Base-by-base conservation (phyloP, 2,329 filamentous ascomycete genomes). In the Sphaerostilbella broomeana region DNA sequence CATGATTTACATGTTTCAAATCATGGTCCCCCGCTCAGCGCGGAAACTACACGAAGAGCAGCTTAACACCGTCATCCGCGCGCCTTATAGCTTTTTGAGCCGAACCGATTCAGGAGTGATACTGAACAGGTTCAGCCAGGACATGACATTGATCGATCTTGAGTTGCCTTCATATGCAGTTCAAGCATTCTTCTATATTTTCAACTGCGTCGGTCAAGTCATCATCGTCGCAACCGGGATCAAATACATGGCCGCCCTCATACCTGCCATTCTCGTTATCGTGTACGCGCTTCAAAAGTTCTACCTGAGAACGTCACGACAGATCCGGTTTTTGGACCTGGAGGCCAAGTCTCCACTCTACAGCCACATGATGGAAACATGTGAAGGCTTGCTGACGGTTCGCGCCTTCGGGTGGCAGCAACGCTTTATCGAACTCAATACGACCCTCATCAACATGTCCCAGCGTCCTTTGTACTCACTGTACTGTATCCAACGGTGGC, bases 391-490 rank as follows among this genome's bases (percentile, higher is more conserved):
- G 2, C 47, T 58, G 0, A 72, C 68, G 0, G 68, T 75, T 32
- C 64, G 73, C 13, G 70, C 73, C 2, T 75, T 75, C 42, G 65
- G 67, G 3, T 79, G 74, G 75, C 59, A 69, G 25, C 49, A 56
- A 2, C 51, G 56, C 5, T 63, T 67, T 39, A 55, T 63, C 20
- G 47, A 62, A 19, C 63, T 63, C 43, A 73, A 70, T 38, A 53
- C 67, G n/a, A 44, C 50, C 4, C 58, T 72, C 0, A 55, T 79
- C 2, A 68, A 78, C 43, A 52, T 57, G 9, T 73, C 72, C 0
- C 74, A 78, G 46, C 56, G 63, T 20, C 73, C 75, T 1, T 72
- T 69, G 35, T 79, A 79, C 48, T 61, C 75, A 2, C 57, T 78
- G 5, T 70, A 64, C 37, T 67, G 66, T 20, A 64, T 75, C 12